phyloP scores from a whole-genome alignment of 805 yeast genomes.

The Wickerhamiella alocasiicola region DNA sequence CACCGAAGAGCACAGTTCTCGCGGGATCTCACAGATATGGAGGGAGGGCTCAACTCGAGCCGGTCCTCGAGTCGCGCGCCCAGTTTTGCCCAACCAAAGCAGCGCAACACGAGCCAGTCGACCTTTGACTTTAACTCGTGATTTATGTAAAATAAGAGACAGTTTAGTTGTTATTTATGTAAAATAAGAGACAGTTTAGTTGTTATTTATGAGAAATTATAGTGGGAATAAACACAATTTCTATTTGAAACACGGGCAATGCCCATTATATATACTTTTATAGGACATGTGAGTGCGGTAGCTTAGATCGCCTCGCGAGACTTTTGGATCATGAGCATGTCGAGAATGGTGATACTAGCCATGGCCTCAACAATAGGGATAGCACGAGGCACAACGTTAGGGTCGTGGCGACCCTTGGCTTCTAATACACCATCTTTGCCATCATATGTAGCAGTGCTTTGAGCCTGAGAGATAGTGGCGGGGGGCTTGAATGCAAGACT shows the following conservation, averaged over 20 bases:
- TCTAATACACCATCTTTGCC: slow-evolving; percentile 81
- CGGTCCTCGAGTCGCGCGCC: slow-evolving; percentile 6
- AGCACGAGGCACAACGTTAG: slow-evolving; percentile 96
- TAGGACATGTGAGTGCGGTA: too few relatives aligned
- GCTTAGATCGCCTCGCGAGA: not conserved
- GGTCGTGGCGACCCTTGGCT: slow-evolving; percentile 97
- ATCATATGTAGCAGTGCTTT: slow-evolving; percentile 74
- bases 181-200: too few relatives aligned
- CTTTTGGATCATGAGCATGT: slow-evolving; percentile 72
- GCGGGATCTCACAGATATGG: slow-evolving; percentile 3
- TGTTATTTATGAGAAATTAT: not conserved
- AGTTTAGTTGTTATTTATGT: not conserved
- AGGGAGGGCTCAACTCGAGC: not conserved
- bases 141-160: too few relatives aligned
- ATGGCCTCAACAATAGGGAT: slow-evolving; percentile 97
- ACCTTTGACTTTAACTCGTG: slow-evolving; percentile 1
- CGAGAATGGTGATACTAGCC: slow-evolving; percentile 91
- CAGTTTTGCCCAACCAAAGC: not conserved
- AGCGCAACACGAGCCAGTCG: slow-evolving; percentile 1
- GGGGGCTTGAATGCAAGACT: slow-evolving; percentile 96
- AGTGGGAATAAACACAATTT: too few relatives aligned
- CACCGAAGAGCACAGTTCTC: slow-evolving; percentile 4
- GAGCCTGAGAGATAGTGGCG: slow-evolving; percentile 92
- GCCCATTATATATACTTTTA: too few relatives aligned
- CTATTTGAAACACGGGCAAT: too few relatives aligned